These are phyloP conservation scores for Echium plantagineum DNA, from an alignment of 257 asterid genomes.

Conservation along the genomic window DNA sequence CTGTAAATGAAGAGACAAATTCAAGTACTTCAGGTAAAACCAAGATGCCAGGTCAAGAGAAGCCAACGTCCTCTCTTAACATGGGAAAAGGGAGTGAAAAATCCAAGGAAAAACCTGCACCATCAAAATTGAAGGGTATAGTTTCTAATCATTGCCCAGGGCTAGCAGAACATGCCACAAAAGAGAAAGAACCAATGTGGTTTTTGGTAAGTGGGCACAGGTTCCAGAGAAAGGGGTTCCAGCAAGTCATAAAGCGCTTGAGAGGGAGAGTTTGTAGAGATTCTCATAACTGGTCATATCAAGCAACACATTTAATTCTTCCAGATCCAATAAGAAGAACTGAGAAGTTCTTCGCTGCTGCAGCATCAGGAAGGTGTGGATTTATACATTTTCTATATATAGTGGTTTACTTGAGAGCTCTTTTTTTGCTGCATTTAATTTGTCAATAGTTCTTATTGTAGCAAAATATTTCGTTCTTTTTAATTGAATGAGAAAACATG, in stretches of 20 bases:
- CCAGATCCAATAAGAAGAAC: slow-evolving; percentile 87
- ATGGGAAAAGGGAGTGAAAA: slow-evolving; percentile 16
- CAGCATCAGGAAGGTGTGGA: slow-evolving; percentile 87
- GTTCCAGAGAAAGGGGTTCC: slow-evolving; percentile 80
- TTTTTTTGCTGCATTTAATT: slow-evolving; percentile 2
- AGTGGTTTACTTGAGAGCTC: slow-evolving; percentile 13
- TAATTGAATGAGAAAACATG: too few relatives aligned
- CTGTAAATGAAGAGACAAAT: slow-evolving; percentile 13
- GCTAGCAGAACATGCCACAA: slow-evolving; percentile 3
- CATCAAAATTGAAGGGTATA: slow-evolving; percentile 17
- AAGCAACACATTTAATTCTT: slow-evolving; percentile 84
- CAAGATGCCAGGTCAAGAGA: slow-evolving; percentile 4
- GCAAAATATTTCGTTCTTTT: too few relatives aligned
- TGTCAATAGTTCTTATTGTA: too few relatives aligned
- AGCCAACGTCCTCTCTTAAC: background rate
- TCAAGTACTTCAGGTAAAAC: slow-evolving; percentile 3
- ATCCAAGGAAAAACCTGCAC: slow-evolving; percentile 16
- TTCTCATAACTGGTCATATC: slow-evolving; percentile 90
- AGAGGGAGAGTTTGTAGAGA: slow-evolving; percentile 78
- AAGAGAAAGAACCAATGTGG: slow-evolving; percentile 36
- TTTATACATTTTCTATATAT: background rate
- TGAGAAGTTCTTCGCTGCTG: slow-evolving; percentile 92
- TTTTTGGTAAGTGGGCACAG: slow-evolving; percentile 77
- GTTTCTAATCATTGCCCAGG: slow-evolving; percentile 27
- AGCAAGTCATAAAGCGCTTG: slow-evolving; percentile 49